Base-by-base conservation (phyloP, 192 early-diverging fungal species). In the Obelidium mucronatum region DNA sequence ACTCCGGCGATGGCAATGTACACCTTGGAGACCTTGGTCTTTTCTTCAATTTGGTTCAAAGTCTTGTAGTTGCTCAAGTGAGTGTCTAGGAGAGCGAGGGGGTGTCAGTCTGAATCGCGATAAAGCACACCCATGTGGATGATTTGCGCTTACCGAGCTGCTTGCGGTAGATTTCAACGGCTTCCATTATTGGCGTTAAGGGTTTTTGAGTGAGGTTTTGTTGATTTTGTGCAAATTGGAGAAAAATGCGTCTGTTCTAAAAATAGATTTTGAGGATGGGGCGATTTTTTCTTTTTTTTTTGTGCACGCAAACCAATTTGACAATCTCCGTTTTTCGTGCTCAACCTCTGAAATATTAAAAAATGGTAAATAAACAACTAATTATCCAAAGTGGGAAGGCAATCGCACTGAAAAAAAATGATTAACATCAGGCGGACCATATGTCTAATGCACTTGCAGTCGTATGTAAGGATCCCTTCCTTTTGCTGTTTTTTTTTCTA, bases 1-100 rank as follows among this genome's bases (percentile, higher is more conserved):
- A 82, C 78, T 19, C 78, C 59, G 51, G 65, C 79, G 3, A 79
- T 44, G 28, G 78, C 78, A 52, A 82, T 75, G 74, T 79, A 81
- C 2, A 82, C 81, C 75, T 85, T 85, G 42, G 74, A 64, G 36
- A 85, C 79, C 37, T 78, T 77, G 28, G 81, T 82, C 34, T 65
- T 28, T 30, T 60, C 58, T 68, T 85, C 81, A 40, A 81, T 65
- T 34, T 76, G 44, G 68, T 77, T 77, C 28, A 82, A 65, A 36
- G 81, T 78, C 61, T 76, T 31, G 75, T 77, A 82, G 53, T 82
- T 73, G 48, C 48, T 58, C 56, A 82, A 67, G 78, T 82, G 79
- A 51, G 59, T 73, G 70, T 82, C 78, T 76, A 42, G 22, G 22
- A 28, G 67, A 69, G 48, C 19, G 8, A 51, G 52, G 42, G 67